phyloP scores from a whole-genome alignment of 129 eudicot genomes.

The Flaveria bidentis region DNA sequence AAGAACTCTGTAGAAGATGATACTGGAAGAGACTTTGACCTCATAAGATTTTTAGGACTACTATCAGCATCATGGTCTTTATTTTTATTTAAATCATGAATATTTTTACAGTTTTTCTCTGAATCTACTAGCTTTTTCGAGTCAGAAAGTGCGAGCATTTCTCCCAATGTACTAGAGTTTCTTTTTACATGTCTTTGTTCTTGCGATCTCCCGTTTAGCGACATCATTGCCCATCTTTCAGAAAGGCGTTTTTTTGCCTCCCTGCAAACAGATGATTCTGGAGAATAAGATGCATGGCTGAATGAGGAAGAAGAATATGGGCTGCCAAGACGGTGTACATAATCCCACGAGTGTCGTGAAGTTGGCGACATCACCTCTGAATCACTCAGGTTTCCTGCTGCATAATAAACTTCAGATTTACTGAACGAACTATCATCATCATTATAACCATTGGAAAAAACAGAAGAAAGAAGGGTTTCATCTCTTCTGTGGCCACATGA shows the following conservation, averaged over 20 bases:
- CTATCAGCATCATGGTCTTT: slow-evolving; percentile 35
- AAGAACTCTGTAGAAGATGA: slow-evolving; percentile 53
- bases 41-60: slow-evolving; percentile 54
- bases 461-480: slow-evolving; percentile 70
- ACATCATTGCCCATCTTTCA: slow-evolving; percentile 97
- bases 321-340: slow-evolving; percentile 57
- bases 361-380: slow-evolving; percentile 77
- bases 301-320: slow-evolving; percentile 68
- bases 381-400: slow-evolving; percentile 72
- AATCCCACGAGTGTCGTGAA: slow-evolving; percentile 96
- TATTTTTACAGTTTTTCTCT: slow-evolving; percentile 32
- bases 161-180: slow-evolving; percentile 93
- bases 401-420: slow-evolving; percentile 79
- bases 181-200: slow-evolving; percentile 65
- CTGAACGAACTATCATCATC: slow-evolving; percentile 85
- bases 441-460: slow-evolving; percentile 77
- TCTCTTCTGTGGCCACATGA: slow-evolving; percentile 57
- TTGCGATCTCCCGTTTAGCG: slow-evolving; percentile 58
- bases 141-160: slow-evolving; percentile 98
- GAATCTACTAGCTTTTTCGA: slow-evolving; percentile 42
- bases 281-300: slow-evolving; percentile 83
- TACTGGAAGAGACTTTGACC: slow-evolving; percentile 82
- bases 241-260: slow-evolving; percentile 98
- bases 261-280: slow-evolving; percentile 87
- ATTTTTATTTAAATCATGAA: slow-evolving; percentile 27